Evolutionary conservation across 768 basidiomycete genomes (phyloP).

Genomic region (Podaxis sp.): DNA sequence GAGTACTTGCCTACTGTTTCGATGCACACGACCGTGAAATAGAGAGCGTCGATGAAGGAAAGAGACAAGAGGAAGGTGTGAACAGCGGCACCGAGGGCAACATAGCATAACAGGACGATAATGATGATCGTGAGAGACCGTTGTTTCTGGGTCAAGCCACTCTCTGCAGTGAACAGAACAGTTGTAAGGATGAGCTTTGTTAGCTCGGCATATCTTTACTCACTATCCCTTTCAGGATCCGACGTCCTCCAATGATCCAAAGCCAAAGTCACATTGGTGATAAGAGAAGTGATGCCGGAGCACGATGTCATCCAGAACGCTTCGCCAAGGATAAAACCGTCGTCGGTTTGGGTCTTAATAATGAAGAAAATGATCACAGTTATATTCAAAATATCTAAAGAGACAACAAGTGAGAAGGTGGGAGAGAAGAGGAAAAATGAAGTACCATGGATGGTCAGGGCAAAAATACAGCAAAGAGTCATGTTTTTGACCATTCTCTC

Average conservation of each 20-base stretch:
- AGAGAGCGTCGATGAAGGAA: constrained; percentile 69
- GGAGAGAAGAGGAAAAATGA: not conserved
- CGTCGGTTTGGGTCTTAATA: constrained; percentile 51
- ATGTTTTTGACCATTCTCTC: constrained; percentile 59
- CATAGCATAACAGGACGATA: constrained; percentile 68
- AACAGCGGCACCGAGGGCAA: constrained; percentile 67
- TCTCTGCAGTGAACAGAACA: constrained; percentile 38
- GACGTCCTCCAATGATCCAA: constrained; percentile 54
- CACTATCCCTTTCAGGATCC: constrained; percentile 45
- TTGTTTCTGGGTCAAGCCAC: constrained; percentile 78
- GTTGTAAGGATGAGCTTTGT: not conserved
- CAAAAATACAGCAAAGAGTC: constrained; percentile 61
- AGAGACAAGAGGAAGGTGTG: constrained; percentile 50
- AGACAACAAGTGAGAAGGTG: not conserved
- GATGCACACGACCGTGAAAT: constrained; percentile 71
- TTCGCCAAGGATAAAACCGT: constrained; percentile 67
- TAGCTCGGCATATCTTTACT: not conserved
- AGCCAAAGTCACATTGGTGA: constrained; percentile 66
- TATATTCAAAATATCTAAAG: constrained; percentile 66
- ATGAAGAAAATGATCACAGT: constrained; percentile 56
- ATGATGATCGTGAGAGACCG: constrained; percentile 75
- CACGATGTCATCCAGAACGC: constrained; percentile 78
- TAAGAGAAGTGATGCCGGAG: constrained; percentile 60
- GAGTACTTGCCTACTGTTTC: constrained; percentile 51
- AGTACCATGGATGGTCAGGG: constrained; percentile 69